Evolutionary conservation across 2,329 filamentous ascomycete genomes (phyloP).

Genomic region (Aspergillus tubingensis): DNA sequence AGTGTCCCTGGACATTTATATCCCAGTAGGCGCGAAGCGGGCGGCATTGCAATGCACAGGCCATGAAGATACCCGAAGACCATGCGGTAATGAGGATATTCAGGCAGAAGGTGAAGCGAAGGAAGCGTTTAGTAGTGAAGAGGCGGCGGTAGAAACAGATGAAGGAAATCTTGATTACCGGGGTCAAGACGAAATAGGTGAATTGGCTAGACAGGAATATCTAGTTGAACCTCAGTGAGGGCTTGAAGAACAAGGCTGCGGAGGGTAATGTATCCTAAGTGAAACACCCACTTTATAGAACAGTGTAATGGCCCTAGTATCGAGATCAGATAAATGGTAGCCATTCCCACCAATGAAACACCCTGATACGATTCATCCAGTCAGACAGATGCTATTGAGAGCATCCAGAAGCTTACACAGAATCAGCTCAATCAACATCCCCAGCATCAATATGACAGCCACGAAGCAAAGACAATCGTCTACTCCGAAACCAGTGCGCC

Average conservation of each 20-base stretch:
- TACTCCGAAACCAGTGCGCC: neutral
- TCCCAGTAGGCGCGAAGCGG: constrained; percentile 31
- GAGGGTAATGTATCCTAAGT: neutral
- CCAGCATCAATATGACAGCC: neutral
- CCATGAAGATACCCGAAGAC: constrained; percentile 29
- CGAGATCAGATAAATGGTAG: neutral
- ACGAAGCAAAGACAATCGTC: neutral
- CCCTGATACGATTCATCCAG: neutral
- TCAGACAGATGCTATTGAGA: neutral
- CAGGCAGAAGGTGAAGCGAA: neutral
- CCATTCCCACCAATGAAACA: neutral
- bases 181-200: neutral
- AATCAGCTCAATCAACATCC: neutral
- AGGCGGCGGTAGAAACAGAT: neutral
- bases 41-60: constrained; percentile 30
- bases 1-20: constrained; percentile 21
- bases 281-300: neutral
- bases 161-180: neutral
- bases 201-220: neutral
- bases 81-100: constrained; percentile 24
- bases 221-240: neutral
- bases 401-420: neutral
- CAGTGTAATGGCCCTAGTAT: neutral
- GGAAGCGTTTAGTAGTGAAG: neutral
- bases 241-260: no score